A percentile compares a stretch with the other conserved stretches of the same genome.
phyloP scores from a whole-genome alignment of 2,329 filamentous ascomycete species.

The Diplodia scrobiculata region DNA sequence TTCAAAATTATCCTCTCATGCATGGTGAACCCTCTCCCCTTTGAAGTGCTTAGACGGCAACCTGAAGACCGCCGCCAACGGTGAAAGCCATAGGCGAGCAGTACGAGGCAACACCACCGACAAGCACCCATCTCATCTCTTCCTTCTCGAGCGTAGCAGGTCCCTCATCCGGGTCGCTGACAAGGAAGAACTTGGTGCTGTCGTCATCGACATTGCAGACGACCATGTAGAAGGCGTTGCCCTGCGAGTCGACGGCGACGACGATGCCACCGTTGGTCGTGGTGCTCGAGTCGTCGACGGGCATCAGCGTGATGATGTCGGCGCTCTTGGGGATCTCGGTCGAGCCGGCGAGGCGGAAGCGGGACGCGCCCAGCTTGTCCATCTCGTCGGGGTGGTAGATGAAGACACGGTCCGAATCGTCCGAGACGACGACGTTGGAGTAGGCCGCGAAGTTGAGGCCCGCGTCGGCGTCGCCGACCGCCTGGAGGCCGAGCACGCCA shows the following conservation, averaged over 20 bases:
- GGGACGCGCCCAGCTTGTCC: constrained; percentile 2
- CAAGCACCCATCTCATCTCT: background rate
- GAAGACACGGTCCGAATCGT: constrained; percentile 12
- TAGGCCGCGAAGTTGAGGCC: constrained; percentile 7
- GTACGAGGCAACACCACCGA: background rate
- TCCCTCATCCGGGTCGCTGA: background rate
- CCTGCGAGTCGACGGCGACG: constrained; percentile 4
- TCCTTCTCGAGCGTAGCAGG: background rate
- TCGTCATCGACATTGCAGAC: constrained; percentile 3
- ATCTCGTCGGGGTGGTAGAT: constrained; percentile 8
- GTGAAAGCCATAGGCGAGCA: constrained; percentile 4
- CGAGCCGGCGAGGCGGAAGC: constrained; percentile 1
- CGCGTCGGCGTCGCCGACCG: background rate
- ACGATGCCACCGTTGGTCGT: constrained; percentile 2
- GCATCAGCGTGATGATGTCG: constrained; percentile 3
- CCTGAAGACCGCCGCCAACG: background rate
- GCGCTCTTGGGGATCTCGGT: constrained; percentile 7
- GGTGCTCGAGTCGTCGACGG: background rate
- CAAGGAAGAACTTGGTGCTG: constrained; percentile 8
- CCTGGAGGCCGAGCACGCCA: background rate
- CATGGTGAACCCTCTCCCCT: background rate
- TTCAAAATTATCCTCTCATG: no score
- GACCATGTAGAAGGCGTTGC: constrained; percentile 11
- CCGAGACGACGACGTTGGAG: constrained; percentile 12
- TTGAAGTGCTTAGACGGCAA: background rate